Evolutionary conservation across 2,329 filamentous ascomycete species (phyloP).

Genomic region (Fusarium sororula): DNA sequence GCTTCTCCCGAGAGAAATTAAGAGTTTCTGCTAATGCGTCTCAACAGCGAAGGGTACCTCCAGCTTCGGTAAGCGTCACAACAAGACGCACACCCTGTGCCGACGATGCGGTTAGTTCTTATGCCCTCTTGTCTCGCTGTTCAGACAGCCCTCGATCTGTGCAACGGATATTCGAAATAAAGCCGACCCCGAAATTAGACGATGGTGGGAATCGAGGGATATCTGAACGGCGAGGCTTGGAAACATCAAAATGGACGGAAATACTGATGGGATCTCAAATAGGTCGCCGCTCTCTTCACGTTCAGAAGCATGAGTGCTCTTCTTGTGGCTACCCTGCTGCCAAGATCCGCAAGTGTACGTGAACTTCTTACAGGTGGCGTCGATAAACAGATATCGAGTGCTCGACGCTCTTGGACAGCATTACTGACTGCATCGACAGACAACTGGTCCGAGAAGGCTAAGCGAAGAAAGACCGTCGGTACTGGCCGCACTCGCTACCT

Average conservation of each 20-base stretch:
- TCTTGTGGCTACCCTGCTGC: constrained; percentile 96
- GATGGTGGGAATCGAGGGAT: constrained; percentile 28
- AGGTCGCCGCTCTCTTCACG: constrained; percentile 97
- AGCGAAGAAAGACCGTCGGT: constrained; percentile 99
- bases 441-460: constrained; percentile 99
- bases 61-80: constrained; percentile 77
- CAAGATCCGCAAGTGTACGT: constrained; percentile 99
- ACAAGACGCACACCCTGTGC: constrained; percentile 98
- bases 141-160: constrained; percentile 23
- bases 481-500: constrained; percentile 96
- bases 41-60: constrained; percentile 65
- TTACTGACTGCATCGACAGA: constrained; percentile 61
- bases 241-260: constrained; percentile 3
- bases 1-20: constrained; percentile 18
- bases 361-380: constrained; percentile 2
- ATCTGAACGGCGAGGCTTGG: constrained; percentile 7
- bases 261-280: constrained; percentile 42
- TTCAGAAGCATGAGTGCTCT: constrained; percentile 99
- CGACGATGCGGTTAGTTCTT: constrained; percentile 90
- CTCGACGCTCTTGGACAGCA: background rate
- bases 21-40: constrained; percentile 38
- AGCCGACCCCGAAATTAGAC: constrained; percentile 8
- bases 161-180: constrained; percentile 19
- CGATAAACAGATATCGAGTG: constrained; percentile 18
- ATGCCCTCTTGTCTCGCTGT: constrained; percentile 22